Conservation (phyloP, 2,329 filamentous ascomycete genomes). For the Amesomyces nigricolor region DNA sequence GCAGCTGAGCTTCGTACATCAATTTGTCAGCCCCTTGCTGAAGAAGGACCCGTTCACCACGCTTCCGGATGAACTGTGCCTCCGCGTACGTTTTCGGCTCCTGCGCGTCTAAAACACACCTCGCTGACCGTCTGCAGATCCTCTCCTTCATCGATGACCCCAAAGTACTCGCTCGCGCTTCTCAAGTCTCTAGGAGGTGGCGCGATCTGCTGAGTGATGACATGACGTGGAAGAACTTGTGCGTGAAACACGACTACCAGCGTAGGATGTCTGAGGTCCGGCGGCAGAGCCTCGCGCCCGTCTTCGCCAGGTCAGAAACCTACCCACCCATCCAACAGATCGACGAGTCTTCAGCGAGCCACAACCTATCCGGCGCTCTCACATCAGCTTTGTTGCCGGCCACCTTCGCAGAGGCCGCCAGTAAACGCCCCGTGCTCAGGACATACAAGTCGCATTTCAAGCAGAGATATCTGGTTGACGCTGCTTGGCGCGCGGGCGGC, state of each 20-base stretch:
- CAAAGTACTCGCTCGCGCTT: slow-evolving; percentile 84
- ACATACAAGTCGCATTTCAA: slow-evolving; percentile 98
- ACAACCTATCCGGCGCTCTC: slow-evolving; percentile 42
- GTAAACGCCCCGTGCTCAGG: slow-evolving; percentile 58
- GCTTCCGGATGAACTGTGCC: slow-evolving; percentile 85
- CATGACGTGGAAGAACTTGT: slow-evolving; percentile 96
- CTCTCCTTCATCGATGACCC: slow-evolving; percentile 96
- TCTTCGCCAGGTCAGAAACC: slow-evolving; percentile 29
- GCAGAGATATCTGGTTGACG: slow-evolving; percentile 93
- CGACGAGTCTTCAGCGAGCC: slow-evolving; percentile 29
- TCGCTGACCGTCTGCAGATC: slow-evolving; percentile 51
- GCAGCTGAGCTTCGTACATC: slow-evolving; percentile 90
- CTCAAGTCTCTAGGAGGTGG: slow-evolving; percentile 95
- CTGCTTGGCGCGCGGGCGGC: slow-evolving; percentile 93
- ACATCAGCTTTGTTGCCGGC: slow-evolving; percentile 33
- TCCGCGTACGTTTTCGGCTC: slow-evolving; percentile 60
- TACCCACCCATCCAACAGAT: slow-evolving; percentile 34
- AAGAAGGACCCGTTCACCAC: slow-evolving; percentile 96
- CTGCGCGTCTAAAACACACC: slow-evolving; percentile 7
- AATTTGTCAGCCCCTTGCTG: slow-evolving; percentile 87
- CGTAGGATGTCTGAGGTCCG: slow-evolving; percentile 50
- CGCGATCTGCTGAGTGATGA: slow-evolving; percentile 90
- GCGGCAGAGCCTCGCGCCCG: slow-evolving; percentile 31
- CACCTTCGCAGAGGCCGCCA: slow-evolving; percentile 45
- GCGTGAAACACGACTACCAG: slow-evolving; percentile 88